Conservation (phyloP, 345 rosid genomes). For the Clarkia xantiana region DNA sequence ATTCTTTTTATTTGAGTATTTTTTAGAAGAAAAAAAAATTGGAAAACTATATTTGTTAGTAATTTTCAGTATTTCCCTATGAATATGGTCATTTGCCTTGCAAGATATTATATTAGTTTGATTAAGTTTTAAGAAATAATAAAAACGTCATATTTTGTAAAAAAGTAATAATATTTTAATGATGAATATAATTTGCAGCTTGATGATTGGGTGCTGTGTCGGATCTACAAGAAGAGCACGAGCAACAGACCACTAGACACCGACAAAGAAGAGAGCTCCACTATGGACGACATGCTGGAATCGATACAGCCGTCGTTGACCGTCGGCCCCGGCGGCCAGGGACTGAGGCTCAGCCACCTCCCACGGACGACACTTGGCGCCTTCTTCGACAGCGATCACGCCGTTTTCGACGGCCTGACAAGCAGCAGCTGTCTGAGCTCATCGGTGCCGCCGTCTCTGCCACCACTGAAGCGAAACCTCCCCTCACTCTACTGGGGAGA, state of each 20-base stretch:
- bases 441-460: constrained; percentile 11
- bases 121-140: too few species aligned
- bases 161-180: too few species aligned
- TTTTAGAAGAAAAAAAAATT: neutral
- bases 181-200: constrained; percentile 25
- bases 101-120: too few species aligned
- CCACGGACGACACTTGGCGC: constrained; percentile 20
- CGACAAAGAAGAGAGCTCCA: constrained; percentile 34
- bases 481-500: constrained; percentile 51
- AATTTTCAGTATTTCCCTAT: neutral
- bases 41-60: neutral
- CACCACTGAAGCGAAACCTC: constrained; percentile 42
- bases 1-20: too few species aligned
- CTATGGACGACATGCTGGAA: constrained; percentile 34
- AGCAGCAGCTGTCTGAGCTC: constrained; percentile 10
- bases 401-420: constrained; percentile 30
- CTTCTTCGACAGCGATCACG: constrained; percentile 28
- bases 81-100: neutral
- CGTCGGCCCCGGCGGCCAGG: constrained; percentile 16
- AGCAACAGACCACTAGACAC: constrained; percentile 33
- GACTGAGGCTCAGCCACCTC: constrained; percentile 10
- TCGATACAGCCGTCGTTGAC: constrained; percentile 37
- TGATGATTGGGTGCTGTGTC: constrained; percentile 94
- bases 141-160: too few species aligned
- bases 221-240: constrained; percentile 75